phyloP scores from a whole-genome alignment of 2,329 filamentous ascomycete species.

The Diplodia corticola region DNA sequence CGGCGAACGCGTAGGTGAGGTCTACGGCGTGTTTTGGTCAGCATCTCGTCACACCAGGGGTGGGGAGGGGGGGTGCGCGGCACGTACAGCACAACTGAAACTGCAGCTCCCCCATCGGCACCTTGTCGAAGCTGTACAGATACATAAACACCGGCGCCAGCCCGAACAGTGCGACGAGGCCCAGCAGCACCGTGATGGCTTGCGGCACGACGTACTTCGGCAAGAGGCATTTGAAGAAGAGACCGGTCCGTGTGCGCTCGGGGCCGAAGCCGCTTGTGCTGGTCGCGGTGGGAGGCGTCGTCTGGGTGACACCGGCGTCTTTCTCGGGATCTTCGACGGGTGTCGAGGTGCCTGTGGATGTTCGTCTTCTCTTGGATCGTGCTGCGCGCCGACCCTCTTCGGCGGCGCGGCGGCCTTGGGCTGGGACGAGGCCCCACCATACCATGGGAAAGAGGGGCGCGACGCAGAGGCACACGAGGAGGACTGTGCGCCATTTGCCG shows the following conservation, averaged over 20 bases:
- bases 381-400: background rate
- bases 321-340: background rate
- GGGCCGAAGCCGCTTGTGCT: conserved; percentile 2
- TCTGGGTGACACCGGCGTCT: background rate
- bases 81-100: background rate
- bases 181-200: background rate
- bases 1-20: background rate
- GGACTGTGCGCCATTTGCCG: background rate
- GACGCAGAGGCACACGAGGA: conserved; percentile 1
- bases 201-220: background rate
- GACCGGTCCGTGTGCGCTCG: background rate
- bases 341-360: background rate
- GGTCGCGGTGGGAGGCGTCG: background rate
- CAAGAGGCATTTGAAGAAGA: conserved; percentile 6
- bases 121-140: background rate
- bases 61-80: background rate
- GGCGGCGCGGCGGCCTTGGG: background rate
- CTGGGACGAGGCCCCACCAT: background rate
- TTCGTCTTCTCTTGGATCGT: background rate
- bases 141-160: background rate
- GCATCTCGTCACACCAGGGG: too few relatives aligned
- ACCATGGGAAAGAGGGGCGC: background rate
- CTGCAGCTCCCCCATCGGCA: background rate
- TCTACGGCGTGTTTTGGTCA: background rate
- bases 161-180: background rate